These are phyloP conservation scores for Oenanthe sinensis DNA, from an alignment of 129 eudicot species.

Conservation along the genomic window DNA sequence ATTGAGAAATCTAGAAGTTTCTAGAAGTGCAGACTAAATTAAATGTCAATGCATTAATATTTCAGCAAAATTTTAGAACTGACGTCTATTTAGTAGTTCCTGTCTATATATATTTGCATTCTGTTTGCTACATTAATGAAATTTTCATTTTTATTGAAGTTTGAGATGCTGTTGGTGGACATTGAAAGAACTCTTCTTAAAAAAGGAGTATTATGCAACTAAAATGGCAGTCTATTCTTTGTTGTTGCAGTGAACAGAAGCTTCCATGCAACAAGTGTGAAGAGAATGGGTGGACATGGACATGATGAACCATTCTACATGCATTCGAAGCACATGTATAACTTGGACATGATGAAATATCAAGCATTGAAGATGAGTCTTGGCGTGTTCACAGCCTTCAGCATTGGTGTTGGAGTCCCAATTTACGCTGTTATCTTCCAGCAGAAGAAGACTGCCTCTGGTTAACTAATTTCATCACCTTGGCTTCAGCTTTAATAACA, in stretches of 20 bases:
- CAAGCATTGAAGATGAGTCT: slow-evolving; percentile 40
- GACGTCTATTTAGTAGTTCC: too few relatives aligned
- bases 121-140: not conserved
- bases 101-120: too few relatives aligned
- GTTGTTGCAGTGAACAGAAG: slow-evolving; percentile 34
- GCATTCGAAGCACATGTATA: slow-evolving; percentile 68
- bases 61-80: not conserved
- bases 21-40: not conserved
- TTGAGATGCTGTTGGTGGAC: not conserved
- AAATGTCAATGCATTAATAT: not conserved
- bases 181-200: not conserved
- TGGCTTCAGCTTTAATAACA: slow-evolving; percentile 13
- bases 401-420: slow-evolving; percentile 50
- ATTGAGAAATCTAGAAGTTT: not conserved
- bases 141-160: not conserved
- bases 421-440: slow-evolving; percentile 53
- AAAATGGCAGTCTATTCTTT: not conserved
- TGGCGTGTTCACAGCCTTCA: slow-evolving; percentile 34
- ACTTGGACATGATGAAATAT: slow-evolving; percentile 57
- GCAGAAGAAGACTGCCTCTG: slow-evolving; percentile 59
- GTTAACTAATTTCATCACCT: slow-evolving; percentile 1
- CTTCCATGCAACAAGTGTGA: slow-evolving; percentile 44
- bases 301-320: slow-evolving; percentile 45
- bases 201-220: not conserved
- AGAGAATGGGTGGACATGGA: slow-evolving; percentile 43